A percentile compares a stretch with the other conserved stretches of the same genome.
phyloP scores from a whole-genome alignment of 2,329 filamentous ascomycete genomes.

The Stromatinia cepivora region DNA sequence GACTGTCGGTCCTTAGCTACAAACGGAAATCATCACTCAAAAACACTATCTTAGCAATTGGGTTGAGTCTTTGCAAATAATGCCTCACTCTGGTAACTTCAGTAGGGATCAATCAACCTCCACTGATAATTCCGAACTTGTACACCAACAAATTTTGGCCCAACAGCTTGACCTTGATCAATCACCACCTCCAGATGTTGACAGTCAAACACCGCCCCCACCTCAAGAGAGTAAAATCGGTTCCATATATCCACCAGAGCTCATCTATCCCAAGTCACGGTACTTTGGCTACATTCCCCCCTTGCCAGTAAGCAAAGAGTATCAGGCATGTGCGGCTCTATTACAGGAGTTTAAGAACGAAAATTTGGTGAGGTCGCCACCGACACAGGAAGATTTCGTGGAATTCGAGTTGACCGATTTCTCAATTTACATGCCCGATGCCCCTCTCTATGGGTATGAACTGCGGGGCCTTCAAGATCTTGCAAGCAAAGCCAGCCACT shows the following conservation, averaged over 20 bases:
- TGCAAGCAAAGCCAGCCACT: slow-evolving; percentile 43
- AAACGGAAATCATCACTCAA: not conserved
- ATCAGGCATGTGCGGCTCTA: slow-evolving; percentile 26
- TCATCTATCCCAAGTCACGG: slow-evolving; percentile 27
- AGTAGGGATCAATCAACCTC: not conserved
- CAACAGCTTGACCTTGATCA: slow-evolving; percentile 2
- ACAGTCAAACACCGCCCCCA: not conserved
- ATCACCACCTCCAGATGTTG: not conserved
- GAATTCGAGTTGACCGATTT: slow-evolving; percentile 60
- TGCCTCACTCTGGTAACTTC: not conserved
- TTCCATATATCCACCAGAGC: slow-evolving; percentile 14
- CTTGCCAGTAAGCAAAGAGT: slow-evolving; percentile 26
- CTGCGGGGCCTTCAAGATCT: slow-evolving; percentile 58
- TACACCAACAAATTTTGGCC: not conserved
- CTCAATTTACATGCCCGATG: slow-evolving; percentile 51
- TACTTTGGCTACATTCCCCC: slow-evolving; percentile 26
- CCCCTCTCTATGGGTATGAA: slow-evolving; percentile 46
- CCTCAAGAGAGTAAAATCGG: not conserved
- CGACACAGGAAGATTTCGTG: slow-evolving; percentile 25
- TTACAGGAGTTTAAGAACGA: slow-evolving; percentile 12
- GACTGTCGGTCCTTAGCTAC: not conserved
- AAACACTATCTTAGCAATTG: not conserved
- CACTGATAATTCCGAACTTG: not conserved
- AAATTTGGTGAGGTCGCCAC: not conserved
- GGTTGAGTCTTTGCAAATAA: not conserved